Evolutionary conservation across 768 basidiomycete species (phyloP).

Genomic region (Hypholoma sublateritium): DNA sequence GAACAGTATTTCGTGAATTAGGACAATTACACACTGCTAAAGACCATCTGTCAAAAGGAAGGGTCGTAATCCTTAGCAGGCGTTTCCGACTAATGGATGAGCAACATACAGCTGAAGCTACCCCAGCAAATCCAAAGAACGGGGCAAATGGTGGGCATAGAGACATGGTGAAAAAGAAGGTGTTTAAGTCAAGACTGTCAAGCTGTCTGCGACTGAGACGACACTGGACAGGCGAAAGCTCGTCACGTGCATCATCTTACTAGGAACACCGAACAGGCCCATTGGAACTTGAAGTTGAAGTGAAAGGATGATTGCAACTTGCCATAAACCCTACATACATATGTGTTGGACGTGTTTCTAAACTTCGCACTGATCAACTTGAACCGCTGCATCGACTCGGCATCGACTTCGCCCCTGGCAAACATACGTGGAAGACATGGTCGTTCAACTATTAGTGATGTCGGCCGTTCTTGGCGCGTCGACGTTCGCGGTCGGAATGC

Average conservation of each 20-base stretch:
- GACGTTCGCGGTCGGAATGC: conserved; percentile 69
- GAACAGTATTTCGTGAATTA: background rate
- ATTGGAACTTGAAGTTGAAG: background rate
- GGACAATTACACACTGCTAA: conserved; percentile 73
- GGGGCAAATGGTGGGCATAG: conserved; percentile 91
- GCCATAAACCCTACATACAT: background rate
- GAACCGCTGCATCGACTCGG: background rate
- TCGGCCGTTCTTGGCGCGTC: conserved; percentile 57
- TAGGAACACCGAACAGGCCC: too few relatives aligned
- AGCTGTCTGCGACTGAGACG: background rate
- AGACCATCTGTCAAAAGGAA: conserved; percentile 70
- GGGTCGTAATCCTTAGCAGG: background rate
- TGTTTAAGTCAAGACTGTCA: conserved; percentile 7
- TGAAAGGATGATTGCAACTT: background rate
- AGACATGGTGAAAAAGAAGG: conserved; percentile 42
- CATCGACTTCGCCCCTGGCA: background rate
- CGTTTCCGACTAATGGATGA: background rate
- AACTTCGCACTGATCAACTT: background rate
- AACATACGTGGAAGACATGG: conserved; percentile 33
- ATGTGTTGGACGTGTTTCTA: background rate
- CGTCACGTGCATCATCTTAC: conserved; percentile 1
- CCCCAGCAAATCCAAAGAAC: conserved; percentile 98
- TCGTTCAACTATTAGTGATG: conserved; percentile 50
- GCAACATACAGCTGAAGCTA: conserved; percentile 80
- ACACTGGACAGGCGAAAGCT: background rate